phyloP scores from a whole-genome alignment of 192 early-diverging fungal genomes.

The Lobosporangium transversale region DNA sequence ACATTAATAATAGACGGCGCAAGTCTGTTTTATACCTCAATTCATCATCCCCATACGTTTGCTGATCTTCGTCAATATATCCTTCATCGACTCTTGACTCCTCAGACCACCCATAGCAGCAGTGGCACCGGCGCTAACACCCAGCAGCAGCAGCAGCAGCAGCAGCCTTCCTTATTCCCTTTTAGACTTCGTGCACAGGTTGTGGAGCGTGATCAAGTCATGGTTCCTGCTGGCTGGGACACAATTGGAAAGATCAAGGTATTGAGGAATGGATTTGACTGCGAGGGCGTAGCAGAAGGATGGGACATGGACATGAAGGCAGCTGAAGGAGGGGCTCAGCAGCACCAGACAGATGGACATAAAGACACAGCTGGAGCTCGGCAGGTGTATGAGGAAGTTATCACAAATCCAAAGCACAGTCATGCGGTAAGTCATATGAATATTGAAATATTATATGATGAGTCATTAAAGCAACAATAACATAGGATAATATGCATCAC shows the following conservation, averaged over 20 bases:
- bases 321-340: conserved; percentile 14
- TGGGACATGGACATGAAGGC: conserved; percentile 76
- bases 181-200: conserved; percentile 80
- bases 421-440: conserved; percentile 44
- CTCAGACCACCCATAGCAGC: conserved; percentile 22
- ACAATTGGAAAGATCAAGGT: conserved; percentile 87
- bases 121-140: background rate
- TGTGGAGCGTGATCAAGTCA: conserved; percentile 87
- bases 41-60: conserved; percentile 80
- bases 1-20: conserved; percentile 76
- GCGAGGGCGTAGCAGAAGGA: conserved; percentile 64
- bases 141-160: conserved; percentile 18
- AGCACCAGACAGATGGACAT: background rate
- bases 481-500: too few species aligned
- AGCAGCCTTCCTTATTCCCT: conserved; percentile 54
- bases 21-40: conserved; percentile 89
- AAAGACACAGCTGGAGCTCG: conserved; percentile 53
- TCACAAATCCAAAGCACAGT: conserved; percentile 47
- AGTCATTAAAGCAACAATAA: too few species aligned
- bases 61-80: conserved; percentile 82
- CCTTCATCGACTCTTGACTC: conserved; percentile 74
- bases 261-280: conserved; percentile 79
- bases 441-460: too few species aligned
- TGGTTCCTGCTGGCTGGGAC: conserved; percentile 96
- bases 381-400: conserved; percentile 68